These are phyloP conservation scores for Harringtonia aguacate DNA, from an alignment of 2,329 filamentous ascomycete species.

Conservation along the genomic window DNA sequence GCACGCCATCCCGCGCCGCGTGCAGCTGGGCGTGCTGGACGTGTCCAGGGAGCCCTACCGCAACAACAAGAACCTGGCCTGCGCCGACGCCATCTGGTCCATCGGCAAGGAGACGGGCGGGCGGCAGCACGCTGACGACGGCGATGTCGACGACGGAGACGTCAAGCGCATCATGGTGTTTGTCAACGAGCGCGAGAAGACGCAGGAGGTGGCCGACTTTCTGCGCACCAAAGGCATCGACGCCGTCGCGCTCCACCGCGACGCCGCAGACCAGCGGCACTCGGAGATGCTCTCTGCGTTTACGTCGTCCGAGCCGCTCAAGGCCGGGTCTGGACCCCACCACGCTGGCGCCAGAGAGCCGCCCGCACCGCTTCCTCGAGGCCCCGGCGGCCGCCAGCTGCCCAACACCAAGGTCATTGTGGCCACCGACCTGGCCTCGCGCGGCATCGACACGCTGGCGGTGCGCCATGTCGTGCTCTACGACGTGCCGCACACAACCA, in stretches of 20 bases:
- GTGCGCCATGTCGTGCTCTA: conserved; percentile 89
- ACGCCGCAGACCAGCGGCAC: conserved; percentile 68
- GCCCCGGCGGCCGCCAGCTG: conserved; percentile 37
- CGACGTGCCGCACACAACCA: conserved; percentile 94
- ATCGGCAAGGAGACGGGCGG: conserved; percentile 63
- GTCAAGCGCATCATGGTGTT: conserved; percentile 58
- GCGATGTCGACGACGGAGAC: conserved; percentile 49
- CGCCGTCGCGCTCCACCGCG: conserved; percentile 73
- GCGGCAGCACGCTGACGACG: conserved; percentile 24
- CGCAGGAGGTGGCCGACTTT: conserved; percentile 69
- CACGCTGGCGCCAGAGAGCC: neutral
- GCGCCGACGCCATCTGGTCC: conserved; percentile 88
- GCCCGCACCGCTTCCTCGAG: conserved; percentile 1
- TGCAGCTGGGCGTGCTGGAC: conserved; percentile 89
- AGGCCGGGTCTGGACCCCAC: no score
- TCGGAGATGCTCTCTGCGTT: conserved; percentile 69
- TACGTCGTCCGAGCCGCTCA: conserved; percentile 38
- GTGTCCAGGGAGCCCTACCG: conserved; percentile 86
- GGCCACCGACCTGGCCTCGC: conserved; percentile 82
- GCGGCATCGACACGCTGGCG: conserved; percentile 88
- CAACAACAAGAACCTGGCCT: conserved; percentile 86
- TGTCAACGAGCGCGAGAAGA: conserved; percentile 25
- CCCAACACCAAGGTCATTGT: conserved; percentile 83
- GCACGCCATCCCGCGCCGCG: conserved; percentile 87
- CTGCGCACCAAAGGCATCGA: conserved; percentile 79